These are phyloP conservation scores for Trichophyton simii DNA, from an alignment of 2,329 filamentous ascomycete genomes.

Conservation along the genomic window DNA sequence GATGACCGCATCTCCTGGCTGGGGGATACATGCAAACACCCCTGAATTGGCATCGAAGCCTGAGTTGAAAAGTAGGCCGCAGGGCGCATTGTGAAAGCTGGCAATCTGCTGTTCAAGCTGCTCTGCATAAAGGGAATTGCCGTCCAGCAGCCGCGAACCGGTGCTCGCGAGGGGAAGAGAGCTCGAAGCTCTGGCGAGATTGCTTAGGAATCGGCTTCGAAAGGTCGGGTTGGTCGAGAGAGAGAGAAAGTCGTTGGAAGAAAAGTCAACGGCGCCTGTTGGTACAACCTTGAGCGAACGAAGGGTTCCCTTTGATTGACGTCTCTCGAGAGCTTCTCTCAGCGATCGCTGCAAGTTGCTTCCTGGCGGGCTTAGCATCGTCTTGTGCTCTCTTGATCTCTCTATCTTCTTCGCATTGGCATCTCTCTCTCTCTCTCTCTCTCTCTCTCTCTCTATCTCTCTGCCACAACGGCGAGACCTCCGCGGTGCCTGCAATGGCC, in stretches of 20 bases:
- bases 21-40: conserved; percentile 48
- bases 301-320: conserved; percentile 34
- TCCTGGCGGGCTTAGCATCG: neutral
- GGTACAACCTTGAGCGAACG: conserved; percentile 37
- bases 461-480: neutral
- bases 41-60: conserved; percentile 56
- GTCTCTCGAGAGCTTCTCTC: conserved; percentile 21
- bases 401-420: neutral
- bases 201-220: conserved; percentile 37
- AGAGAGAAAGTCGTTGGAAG: conserved; percentile 54
- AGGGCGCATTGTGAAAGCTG: conserved; percentile 45
- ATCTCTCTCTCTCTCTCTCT: neutral
- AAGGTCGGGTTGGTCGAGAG: conserved; percentile 38
- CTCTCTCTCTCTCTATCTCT: neutral
- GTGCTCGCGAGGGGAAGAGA: conserved; percentile 41
- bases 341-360: conserved; percentile 1
- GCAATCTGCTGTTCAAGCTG: conserved; percentile 48
- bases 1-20: conserved; percentile 50
- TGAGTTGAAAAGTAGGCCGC: conserved; percentile 50
- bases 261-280: conserved; percentile 42
- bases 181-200: conserved; percentile 28
- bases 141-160: conserved; percentile 53
- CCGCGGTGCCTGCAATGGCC: neutral
- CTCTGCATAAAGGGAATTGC: conserved; percentile 50
- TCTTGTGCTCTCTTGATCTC: neutral